Evolutionary conservation across 176 grass and related monocot species (phyloP).

Genomic region (Musa beccarii): DNA sequence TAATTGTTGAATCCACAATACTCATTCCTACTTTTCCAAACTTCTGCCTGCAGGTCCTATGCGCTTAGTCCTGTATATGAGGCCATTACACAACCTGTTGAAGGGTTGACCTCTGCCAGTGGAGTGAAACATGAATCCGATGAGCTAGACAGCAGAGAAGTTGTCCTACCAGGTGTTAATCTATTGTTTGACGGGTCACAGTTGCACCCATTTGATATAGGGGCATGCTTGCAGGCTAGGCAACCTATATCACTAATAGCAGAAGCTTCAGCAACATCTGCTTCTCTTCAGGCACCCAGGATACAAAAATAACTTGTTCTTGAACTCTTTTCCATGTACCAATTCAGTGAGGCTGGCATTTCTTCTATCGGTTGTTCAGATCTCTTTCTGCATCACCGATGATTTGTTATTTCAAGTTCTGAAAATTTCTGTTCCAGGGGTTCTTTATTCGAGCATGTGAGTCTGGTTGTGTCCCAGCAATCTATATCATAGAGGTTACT

Average conservation of each 20-base stretch:
- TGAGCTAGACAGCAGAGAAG: constrained; percentile 57
- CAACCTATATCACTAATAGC: constrained; percentile 79
- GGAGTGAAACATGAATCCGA: constrained; percentile 56
- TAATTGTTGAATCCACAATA: constrained; percentile 11
- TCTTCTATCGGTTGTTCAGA: not conserved
- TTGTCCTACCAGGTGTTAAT: constrained; percentile 78
- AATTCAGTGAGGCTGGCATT: not conserved
- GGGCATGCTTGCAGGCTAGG: constrained; percentile 80
- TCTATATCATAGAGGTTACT: not conserved
- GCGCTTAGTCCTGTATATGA: constrained; percentile 52
- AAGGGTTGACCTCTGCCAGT: constrained; percentile 39
- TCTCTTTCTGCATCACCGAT: not conserved
- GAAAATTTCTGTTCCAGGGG: not conserved
- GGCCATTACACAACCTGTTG: constrained; percentile 29
- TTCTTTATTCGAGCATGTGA: not conserved
- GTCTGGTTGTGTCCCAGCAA: not conserved
- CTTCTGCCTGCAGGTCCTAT: constrained; percentile 49
- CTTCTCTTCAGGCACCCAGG: constrained; percentile 25
- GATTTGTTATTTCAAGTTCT: not conserved
- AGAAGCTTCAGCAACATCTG: constrained; percentile 64
- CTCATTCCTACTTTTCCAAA: not conserved
- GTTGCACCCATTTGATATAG: constrained; percentile 71
- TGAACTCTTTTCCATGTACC: not conserved
- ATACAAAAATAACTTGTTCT: constrained; percentile 6
- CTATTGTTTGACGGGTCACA: constrained; percentile 77